Base-by-base conservation (phyloP, 345 rosid species). In the Rhizophora mangle region DNA sequence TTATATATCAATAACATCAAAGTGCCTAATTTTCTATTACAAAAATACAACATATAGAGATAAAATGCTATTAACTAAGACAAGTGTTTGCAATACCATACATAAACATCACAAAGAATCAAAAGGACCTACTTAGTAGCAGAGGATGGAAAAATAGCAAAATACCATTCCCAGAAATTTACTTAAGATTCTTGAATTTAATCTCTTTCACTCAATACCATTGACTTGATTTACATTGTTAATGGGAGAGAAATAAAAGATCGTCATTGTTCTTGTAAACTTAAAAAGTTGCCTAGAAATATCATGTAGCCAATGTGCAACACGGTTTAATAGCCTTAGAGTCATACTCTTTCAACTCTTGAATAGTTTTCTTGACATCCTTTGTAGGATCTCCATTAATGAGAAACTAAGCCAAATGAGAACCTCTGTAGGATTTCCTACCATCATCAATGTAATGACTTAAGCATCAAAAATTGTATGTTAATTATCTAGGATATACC, bases 281-380 rank as follows among this genome's bases (percentile, higher is more conserved):
- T 77, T 39, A 24, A 93, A 93, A 74, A 93, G 66, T 63, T 93
- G 96, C 76, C 81, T 87, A 0, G 92, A 85, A n/a, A 71, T 93
- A 87, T 26, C 21, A 79, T n/a, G 47, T 30, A 29, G 92, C 96
- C 30, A 93, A 64, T 0, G 36, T 66, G 73, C 81, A 75, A 83
- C 95, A 90, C 39, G 46, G 37, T 69, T 85, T 90, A 56, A 84
- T 77, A 0, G 68, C 90, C 10, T 67, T 60, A 20, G 36, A 51
- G 37, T 81, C 79, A 69, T 63, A 70, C 22, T 56, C 72, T 68
- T 76, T 47, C 84, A 93, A 63, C 72, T 93, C 85, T 76, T 85
- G 29, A 4, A 75, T 83, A 1, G 95, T 81, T 82, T 83, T 88
- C 82, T 69, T 82, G 61, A 87, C 52, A 61, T 82, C 86, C 20